Base-by-base conservation (phyloP, 163 green algal species). In the Scenedesmus sp. region DNA sequence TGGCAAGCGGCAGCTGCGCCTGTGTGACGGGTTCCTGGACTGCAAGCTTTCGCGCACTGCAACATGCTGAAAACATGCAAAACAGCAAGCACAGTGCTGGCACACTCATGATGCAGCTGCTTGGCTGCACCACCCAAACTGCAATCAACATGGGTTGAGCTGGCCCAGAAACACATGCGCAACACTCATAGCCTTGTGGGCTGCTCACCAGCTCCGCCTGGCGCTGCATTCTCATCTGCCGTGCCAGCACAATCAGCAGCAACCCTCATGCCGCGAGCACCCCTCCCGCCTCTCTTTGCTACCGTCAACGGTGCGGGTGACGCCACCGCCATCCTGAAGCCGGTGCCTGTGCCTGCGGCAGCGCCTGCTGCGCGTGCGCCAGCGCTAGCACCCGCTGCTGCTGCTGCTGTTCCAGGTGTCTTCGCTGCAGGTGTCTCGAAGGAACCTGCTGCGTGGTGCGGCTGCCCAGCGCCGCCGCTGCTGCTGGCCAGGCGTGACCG, bases 351-450 rank as follows among this genome's bases (percentile, higher is more conserved):
- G 33, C 61, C 43, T n/a, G 30, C 82, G 59, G 82, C 82, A 35
- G 53, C 84, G 46, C 59, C 59, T 33, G 59, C 33, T 33, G 68
- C 85, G 76, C 44, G 44, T 56, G 85, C 44, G 22, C 65, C 85
- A 51, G 68, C 46, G 78, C 73, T 44, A 10, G 73, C 73, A 43
- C 42, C 79, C 42, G 72, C 70, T 42, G 65, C 76, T 18, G 24
- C 42, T 26, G 33, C 49, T 35, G 81, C 33, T n/a, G 51, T 86
- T 49, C 81, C 82, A 46, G 82, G 85, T 2, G 85, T 76, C 49
- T 86, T 90, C 37, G 70, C 70, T 30, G 85, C 85, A 42, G 85
- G 70, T 30, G 85, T 84, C 46, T 84, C 78, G n/a, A 85, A 79
- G n/a, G 56, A 10, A 3, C 85, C 61, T 37, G 82, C 79, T 84